Conservation (phyloP, 2,329 filamentous ascomycete genomes). For the Alternaria arborescens region DNA sequence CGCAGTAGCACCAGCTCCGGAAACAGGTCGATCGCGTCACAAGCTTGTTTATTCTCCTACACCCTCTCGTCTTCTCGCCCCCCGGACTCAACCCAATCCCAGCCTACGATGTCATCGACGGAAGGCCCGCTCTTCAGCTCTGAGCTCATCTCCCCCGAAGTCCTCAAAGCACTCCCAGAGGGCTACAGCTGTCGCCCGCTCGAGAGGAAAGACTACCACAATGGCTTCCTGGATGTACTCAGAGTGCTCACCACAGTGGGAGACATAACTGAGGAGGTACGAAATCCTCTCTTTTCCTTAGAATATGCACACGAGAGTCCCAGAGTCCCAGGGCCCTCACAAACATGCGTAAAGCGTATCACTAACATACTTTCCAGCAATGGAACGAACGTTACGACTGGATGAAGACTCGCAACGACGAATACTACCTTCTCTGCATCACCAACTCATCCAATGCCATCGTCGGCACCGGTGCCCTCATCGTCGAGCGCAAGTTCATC, state of each 20-base stretch:
- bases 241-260: constrained; percentile 93
- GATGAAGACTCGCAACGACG: constrained; percentile 76
- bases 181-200: constrained; percentile 86
- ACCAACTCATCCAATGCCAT: constrained; percentile 75
- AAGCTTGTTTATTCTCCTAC: not conserved
- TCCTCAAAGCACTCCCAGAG: constrained; percentile 75
- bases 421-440: constrained; percentile 88
- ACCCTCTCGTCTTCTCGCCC: not conserved
- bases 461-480: constrained; percentile 88
- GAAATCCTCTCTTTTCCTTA: not conserved
- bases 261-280: constrained; percentile 74
- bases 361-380: constrained; percentile 15
- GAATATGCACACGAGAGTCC: not conserved
- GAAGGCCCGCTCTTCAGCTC: constrained; percentile 74
- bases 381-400: constrained; percentile 85
- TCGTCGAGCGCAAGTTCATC: constrained; percentile 95
- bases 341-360: not conserved
- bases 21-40: not conserved
- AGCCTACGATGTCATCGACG: constrained; percentile 23
- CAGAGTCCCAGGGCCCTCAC: not conserved
- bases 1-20: not conserved
- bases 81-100: not conserved
- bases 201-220: constrained; percentile 76
- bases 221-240: constrained; percentile 89
- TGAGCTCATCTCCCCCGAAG: constrained; percentile 78